These are phyloP conservation scores for Globisporangium carolinianum DNA, from an alignment of 352 stramenopile species.

Conservation along the genomic window DNA sequence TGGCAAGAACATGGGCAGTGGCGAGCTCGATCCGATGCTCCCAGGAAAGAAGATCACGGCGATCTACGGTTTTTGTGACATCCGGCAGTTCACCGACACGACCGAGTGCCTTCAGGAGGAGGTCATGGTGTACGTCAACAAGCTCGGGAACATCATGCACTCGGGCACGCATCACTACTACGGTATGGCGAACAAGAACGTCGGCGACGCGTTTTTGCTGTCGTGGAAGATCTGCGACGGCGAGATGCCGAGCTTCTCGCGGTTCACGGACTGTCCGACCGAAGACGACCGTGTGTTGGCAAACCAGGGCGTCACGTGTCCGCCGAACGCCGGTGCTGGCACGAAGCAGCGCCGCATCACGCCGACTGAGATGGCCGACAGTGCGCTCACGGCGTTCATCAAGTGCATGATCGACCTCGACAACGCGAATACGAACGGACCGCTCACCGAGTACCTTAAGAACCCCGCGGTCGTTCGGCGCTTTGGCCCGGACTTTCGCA, in stretches of 20 bases:
- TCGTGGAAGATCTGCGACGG: constrained; percentile 91
- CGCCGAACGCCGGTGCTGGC: constrained; percentile 53
- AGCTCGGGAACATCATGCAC: constrained; percentile 87
- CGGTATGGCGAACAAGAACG: constrained; percentile 86
- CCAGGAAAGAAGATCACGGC: constrained; percentile 89
- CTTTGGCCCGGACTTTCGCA: constrained; percentile 72
- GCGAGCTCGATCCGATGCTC: constrained; percentile 85
- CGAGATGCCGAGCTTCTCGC: constrained; percentile 68
- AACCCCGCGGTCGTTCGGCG: constrained; percentile 74
- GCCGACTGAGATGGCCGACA: constrained; percentile 90
- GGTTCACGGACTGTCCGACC: constrained; percentile 71
- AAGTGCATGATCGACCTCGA: constrained; percentile 90
- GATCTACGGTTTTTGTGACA: constrained; percentile 94
- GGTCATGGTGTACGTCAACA: constrained; percentile 91
- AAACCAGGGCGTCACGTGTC: constrained; percentile 64
- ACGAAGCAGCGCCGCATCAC: constrained; percentile 63
- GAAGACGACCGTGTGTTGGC: constrained; percentile 69
- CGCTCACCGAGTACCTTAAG: constrained; percentile 62
- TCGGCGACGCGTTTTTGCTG: constrained; percentile 91
- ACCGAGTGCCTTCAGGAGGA: constrained; percentile 89
- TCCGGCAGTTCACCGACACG: constrained; percentile 91
- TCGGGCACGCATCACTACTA: constrained; percentile 81
- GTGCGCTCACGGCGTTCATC: constrained; percentile 92
- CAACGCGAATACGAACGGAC: constrained; percentile 72
- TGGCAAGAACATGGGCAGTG: constrained; percentile 82